Evolutionary conservation across 306 rosid genomes (phyloP).

Genomic region (Gynostemma pentaphyllum): DNA sequence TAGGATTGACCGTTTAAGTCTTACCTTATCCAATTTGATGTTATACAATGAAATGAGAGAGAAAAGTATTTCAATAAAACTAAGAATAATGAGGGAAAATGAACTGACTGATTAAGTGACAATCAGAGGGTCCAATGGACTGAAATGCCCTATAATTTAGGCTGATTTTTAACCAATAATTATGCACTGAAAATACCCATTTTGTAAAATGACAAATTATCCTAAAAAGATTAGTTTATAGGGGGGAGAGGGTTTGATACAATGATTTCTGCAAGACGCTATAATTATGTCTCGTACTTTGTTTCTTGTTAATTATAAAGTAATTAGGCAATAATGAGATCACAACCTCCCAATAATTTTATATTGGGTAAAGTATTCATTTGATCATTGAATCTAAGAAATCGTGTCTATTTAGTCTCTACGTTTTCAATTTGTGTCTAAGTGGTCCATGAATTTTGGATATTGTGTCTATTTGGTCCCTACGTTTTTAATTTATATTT

Average conservation of each 20-base stretch:
- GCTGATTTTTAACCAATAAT: constrained; percentile 1
- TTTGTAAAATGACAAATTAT: constrained; percentile 7
- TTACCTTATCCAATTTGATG: too few species aligned
- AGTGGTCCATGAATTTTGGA: too few species aligned
- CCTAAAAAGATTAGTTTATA: not conserved
- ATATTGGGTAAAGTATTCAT: too few species aligned
- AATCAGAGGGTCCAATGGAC: constrained; percentile 11
- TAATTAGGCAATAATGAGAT: constrained; percentile 17
- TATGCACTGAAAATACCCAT: constrained; percentile 2
- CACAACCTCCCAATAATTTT: constrained; percentile 17
- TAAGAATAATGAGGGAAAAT: not conserved
- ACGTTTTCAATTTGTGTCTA: too few species aligned
- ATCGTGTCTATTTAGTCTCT: too few species aligned
- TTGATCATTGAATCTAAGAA: too few species aligned
- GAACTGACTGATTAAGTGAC: not conserved
- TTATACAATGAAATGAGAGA: not conserved
- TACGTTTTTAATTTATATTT: too few species aligned
- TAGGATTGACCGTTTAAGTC: too few species aligned
- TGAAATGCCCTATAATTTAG: constrained; percentile 10
- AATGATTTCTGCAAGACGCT: constrained; percentile 21
- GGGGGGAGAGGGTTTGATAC: constrained; percentile 11
- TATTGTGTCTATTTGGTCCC: too few species aligned
- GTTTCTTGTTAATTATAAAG: constrained; percentile 19
- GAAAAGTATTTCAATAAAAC: not conserved
- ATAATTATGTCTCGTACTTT: constrained; percentile 29